Evolutionary conservation across 176 grass and related monocot genomes (phyloP).

Genomic region (Oryza coarctata): DNA sequence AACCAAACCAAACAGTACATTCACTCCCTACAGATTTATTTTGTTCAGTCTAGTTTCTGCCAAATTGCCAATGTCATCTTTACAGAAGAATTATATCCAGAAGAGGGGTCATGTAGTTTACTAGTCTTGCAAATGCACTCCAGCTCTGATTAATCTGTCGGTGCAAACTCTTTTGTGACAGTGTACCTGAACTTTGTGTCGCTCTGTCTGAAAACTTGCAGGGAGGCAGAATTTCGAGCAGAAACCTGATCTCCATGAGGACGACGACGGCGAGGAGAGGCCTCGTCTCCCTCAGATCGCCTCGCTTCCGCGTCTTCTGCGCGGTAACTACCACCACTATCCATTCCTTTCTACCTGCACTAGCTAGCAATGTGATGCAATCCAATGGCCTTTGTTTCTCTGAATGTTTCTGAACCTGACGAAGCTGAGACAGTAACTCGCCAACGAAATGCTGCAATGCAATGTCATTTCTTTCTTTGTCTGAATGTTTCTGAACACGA

Average conservation of each 20-base stretch:
- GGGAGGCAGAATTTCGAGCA: constrained; percentile 34
- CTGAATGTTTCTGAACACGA: background rate
- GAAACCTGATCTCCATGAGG: constrained; percentile 34
- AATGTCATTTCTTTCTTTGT: background rate
- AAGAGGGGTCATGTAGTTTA: too few relatives aligned
- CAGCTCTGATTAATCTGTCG: background rate
- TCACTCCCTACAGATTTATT: background rate
- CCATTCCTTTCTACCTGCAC: too few relatives aligned
- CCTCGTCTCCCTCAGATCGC: constrained; percentile 32
- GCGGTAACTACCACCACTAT: constrained; percentile 47
- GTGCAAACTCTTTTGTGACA: background rate
- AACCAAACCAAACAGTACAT: too few relatives aligned
- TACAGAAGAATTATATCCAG: too few relatives aligned
- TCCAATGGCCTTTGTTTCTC: too few relatives aligned
- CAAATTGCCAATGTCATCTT: too few relatives aligned
- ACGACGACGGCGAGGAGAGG: constrained; percentile 9
- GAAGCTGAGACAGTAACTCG: too few relatives aligned
- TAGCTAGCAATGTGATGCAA: too few relatives aligned
- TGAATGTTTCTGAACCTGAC: too few relatives aligned
- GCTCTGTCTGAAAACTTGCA: constrained; percentile 31
- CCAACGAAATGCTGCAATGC: too few relatives aligned
- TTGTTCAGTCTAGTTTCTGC: background rate
- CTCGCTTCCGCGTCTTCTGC: constrained; percentile 42
- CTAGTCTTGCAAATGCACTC: too few relatives aligned
- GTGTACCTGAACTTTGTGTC: background rate